These are phyloP conservation scores for Circinella umbellata DNA, from an alignment of 371 early-diverging fungal species.

Conservation along the genomic window DNA sequence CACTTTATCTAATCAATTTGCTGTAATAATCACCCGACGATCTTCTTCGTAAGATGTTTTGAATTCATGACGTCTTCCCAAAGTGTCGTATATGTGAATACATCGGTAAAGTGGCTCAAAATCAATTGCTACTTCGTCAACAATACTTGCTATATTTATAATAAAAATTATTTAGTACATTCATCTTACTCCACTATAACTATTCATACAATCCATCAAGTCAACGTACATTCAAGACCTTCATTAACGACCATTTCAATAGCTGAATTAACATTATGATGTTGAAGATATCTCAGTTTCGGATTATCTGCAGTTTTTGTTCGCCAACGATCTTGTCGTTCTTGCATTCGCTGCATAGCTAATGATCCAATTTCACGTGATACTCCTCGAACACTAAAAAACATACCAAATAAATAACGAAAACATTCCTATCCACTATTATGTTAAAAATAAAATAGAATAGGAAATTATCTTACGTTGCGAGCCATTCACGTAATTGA, in stretches of 20 bases:
- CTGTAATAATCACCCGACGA: slow-evolving; percentile 59
- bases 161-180: not conserved
- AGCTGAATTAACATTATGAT: slow-evolving; percentile 77
- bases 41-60: slow-evolving; percentile 91
- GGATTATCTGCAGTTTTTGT: slow-evolving; percentile 59
- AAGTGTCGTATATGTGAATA: slow-evolving; percentile 91
- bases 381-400: slow-evolving; percentile 75
- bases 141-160: slow-evolving; percentile 58
- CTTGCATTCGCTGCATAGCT: slow-evolving; percentile 81
- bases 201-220: not conserved
- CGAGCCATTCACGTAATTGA: slow-evolving; percentile 94
- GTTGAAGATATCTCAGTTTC: slow-evolving; percentile 57
- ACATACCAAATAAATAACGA: too few species aligned
- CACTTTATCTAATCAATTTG: too few species aligned
- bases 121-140: slow-evolving; percentile 82
- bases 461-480: slow-evolving; percentile 54
- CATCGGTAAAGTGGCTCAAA: slow-evolving; percentile 95
- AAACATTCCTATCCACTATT: too few species aligned
- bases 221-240: slow-evolving; percentile 79
- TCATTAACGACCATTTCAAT: slow-evolving; percentile 90
- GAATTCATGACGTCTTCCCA: slow-evolving; percentile 87
- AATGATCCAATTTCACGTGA: slow-evolving; percentile 84
- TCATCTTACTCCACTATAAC: not conserved
- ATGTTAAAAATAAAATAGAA: not conserved
- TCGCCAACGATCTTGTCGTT: slow-evolving; percentile 69